Conservation (phyloP, 768 basidiomycete species). For the Auricularia heimuer region DNA sequence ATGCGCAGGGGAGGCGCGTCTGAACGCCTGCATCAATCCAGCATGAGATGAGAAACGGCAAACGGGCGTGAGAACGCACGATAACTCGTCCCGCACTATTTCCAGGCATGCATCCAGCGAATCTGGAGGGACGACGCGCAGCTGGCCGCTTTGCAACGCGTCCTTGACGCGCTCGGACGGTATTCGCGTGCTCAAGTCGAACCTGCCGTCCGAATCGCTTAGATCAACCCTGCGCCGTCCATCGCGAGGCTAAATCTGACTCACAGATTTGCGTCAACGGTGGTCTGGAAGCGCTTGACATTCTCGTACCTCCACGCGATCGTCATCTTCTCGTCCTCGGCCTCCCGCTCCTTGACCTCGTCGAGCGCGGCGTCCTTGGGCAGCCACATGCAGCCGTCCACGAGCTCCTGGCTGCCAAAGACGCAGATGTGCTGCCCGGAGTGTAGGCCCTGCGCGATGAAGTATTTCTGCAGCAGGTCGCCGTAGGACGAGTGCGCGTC, state of each 20-base stretch:
- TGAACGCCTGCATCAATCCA: background rate
- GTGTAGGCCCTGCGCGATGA: conserved; percentile 76
- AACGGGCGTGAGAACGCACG: background rate
- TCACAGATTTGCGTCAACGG: conserved; percentile 48
- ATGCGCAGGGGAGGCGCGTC: conserved; percentile 34
- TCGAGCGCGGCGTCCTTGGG: conserved; percentile 34
- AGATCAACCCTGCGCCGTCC: conserved; percentile 2
- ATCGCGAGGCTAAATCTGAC: conserved; percentile 9
- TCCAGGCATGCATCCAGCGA: no score
- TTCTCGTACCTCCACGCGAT: conserved; percentile 97
- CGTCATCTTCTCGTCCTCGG: conserved; percentile 56
- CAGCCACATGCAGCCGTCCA: conserved; percentile 75
- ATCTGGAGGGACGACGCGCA: no score
- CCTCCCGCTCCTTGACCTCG: conserved; percentile 21
- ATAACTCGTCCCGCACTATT: no score
- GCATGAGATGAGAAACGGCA: no score
- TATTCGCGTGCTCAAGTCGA: conserved; percentile 63
- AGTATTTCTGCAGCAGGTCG: conserved; percentile 79
- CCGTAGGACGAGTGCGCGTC: conserved; percentile 82
- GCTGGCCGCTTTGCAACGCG: conserved; percentile 9
- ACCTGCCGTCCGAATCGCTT: conserved; percentile 47
- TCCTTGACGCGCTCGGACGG: conserved; percentile 40
- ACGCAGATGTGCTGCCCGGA: conserved; percentile 60
- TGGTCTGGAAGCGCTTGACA: conserved; percentile 88
- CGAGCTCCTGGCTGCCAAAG: conserved; percentile 49